Evolutionary conservation across 768 basidiomycete genomes (phyloP).

Genomic region (Mycena indigotica): DNA sequence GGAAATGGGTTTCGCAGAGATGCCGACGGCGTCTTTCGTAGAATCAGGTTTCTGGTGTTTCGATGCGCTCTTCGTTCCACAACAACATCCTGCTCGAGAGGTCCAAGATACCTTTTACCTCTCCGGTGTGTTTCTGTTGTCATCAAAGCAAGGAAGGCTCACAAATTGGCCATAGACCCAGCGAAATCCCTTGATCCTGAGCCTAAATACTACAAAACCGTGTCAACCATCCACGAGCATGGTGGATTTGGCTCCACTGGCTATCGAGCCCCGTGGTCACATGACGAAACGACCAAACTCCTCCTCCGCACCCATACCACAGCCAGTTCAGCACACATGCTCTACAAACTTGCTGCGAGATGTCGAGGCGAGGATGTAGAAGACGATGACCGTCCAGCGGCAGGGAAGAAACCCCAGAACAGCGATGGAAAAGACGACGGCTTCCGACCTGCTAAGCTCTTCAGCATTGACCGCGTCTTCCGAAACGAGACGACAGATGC

Average conservation of each 20-base stretch:
- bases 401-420: constrained; percentile 14
- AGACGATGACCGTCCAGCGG: constrained; percentile 35
- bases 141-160: too few relatives aligned
- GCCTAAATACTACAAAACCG: constrained; percentile 80
- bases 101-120: constrained; percentile 98
- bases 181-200: constrained; percentile 73
- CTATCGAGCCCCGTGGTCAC: constrained; percentile 96
- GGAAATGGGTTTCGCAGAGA: constrained; percentile 99
- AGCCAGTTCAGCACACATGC: constrained; percentile 89
- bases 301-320: constrained; percentile 97
- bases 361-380: constrained; percentile 62
- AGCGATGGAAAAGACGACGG: constrained; percentile 58
- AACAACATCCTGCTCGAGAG: constrained; percentile 98
- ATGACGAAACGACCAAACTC: constrained; percentile 89
- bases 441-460: constrained; percentile 90
- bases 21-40: constrained; percentile 95
- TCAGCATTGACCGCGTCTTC: constrained; percentile 98
- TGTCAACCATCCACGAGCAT: constrained; percentile 79
- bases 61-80: constrained; percentile 96
- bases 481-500: constrained; percentile 98
- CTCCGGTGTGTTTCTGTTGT: constrained; percentile 64
- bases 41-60: constrained; percentile 99
- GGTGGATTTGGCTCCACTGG: constrained; percentile 92
- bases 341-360: constrained; percentile 88
- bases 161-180: constrained; percentile 77